Evolutionary conservation across 306 rosid genomes (phyloP), one percentile per base, ranked within the genome.

Genomic region (Bauhinia variegata): DNA sequence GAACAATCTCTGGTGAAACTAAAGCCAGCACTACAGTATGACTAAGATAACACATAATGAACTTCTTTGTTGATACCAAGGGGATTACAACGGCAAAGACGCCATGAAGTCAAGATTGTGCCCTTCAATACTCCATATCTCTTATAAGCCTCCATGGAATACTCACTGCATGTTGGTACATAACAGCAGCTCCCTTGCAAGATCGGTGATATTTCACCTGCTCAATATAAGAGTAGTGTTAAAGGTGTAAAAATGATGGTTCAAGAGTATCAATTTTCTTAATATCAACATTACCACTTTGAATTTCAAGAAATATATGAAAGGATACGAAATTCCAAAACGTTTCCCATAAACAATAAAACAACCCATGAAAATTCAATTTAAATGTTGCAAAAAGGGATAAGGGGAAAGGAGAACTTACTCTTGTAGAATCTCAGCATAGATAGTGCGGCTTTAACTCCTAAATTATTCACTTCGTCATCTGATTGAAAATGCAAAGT

Each of bases 101-200:
- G 96, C 87, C 93, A 92, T 17, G 86, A 73, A 18, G 96, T 89
- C 87, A 92, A 79, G 59, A 83, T 50, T 0, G 91, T 79, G 23
- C 98, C 98, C 83, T 86, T 89, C 39, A 67, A 69, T 66, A 84
- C 54, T 43, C 98, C 98, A 55, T 92, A 87, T 59, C 79, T 87
- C 88, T 89, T 86, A 85, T 89, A 92, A 68, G 98, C 98, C 79
- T 86, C 83, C 96, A 92, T 92, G 42, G 95, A 87, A 78, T 92
- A 92, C 87, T 89, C 96, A 56, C 98, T 92, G 64, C 98, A 92
- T 1, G 88, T 82, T 34, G 98, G 98, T 42, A 92, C 48, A 39
- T 77, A 92, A 3, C 95, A 91, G 73, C 98, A 89, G 55, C 98
- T 92, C 4, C 77, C 82, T 1, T 89, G 95, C 83, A 92, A 70